Evolutionary conservation across 148 eudicot species (phyloP).

Genomic region (Spergularia bocconei): DNA sequence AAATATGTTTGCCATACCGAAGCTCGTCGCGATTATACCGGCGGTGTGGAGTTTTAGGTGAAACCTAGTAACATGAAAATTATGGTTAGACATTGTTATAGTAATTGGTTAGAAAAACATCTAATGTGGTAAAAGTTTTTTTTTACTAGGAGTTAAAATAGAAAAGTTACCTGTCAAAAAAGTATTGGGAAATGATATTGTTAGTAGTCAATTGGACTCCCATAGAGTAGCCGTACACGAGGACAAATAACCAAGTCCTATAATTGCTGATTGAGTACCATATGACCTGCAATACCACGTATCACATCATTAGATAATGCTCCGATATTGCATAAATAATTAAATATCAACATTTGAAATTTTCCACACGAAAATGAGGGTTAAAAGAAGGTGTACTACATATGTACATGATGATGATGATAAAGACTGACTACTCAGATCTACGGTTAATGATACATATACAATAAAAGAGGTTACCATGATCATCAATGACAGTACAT

Average conservation of each 20-base stretch:
- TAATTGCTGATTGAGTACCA: slow-evolving; percentile 47
- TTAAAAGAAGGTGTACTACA: too few relatives aligned
- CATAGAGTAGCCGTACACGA: slow-evolving; percentile 47
- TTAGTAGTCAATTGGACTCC: slow-evolving; percentile 51
- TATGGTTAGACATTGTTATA: too few relatives aligned
- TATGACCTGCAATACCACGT: slow-evolving; percentile 21
- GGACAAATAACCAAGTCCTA: slow-evolving; percentile 49
- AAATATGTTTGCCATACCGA: slow-evolving; percentile 48
- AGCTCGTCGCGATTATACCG: slow-evolving; percentile 44
- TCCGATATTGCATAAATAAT: neutral
- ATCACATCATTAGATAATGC: neutral
- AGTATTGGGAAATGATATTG: slow-evolving; percentile 47
- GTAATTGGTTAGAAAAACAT: too few relatives aligned
- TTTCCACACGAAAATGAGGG: too few relatives aligned
- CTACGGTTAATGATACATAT: too few relatives aligned
- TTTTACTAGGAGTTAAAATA: too few relatives aligned
- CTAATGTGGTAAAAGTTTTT: too few relatives aligned
- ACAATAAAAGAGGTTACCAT: too few relatives aligned
- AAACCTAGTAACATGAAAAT: slow-evolving; percentile 23
- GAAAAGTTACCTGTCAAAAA: slow-evolving; percentile 38
- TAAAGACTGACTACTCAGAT: too few relatives aligned
- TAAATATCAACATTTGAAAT: neutral
- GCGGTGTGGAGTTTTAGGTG: slow-evolving; percentile 44
- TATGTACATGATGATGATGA: too few relatives aligned
- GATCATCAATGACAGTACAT: too few relatives aligned